Evolutionary conservation across 2,329 filamentous ascomycete genomes (phyloP).

Genomic region (Aspergillus awamori): DNA sequence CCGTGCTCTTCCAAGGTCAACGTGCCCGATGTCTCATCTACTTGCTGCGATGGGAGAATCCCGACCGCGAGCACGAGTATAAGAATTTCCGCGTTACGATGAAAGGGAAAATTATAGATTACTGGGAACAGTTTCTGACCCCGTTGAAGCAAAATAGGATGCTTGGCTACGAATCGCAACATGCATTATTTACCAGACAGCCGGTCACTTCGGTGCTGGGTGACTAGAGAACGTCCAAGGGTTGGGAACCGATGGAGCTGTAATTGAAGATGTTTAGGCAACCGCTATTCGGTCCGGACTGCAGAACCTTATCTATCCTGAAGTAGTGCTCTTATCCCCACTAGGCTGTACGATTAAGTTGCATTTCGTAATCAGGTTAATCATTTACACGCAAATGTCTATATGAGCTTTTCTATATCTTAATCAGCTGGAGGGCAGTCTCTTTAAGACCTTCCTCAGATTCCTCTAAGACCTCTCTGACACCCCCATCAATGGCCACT

Average conservation of each 20-base stretch:
- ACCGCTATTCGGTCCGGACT: neutral
- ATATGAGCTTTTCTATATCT: too few relatives aligned
- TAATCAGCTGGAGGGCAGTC: too few relatives aligned
- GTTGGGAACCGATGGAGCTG: neutral
- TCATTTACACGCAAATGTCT: too few relatives aligned
- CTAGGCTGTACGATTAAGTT: too few relatives aligned
- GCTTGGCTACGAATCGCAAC: neutral
- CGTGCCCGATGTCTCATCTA: neutral
- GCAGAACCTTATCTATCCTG: too few relatives aligned
- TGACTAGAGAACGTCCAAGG: neutral
- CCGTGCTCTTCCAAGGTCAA: neutral
- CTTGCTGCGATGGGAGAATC: neutral
- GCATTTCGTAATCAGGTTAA: too few relatives aligned
- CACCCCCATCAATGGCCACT: fast-evolving
- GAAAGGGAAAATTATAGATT: neutral
- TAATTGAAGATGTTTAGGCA: neutral
- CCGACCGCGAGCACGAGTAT: neutral
- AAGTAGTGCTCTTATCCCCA: too few relatives aligned
- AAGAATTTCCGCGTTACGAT: neutral
- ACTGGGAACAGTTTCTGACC: neutral
- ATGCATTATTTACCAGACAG: neutral
- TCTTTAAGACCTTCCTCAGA: too few relatives aligned
- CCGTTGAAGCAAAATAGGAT: neutral
- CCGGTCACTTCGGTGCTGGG: neutral
- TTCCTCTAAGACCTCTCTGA: too few relatives aligned